These are phyloP conservation scores for Carex sylvatica DNA, from an alignment of 202 grass and related monocot genomes.

Conservation along the genomic window DNA sequence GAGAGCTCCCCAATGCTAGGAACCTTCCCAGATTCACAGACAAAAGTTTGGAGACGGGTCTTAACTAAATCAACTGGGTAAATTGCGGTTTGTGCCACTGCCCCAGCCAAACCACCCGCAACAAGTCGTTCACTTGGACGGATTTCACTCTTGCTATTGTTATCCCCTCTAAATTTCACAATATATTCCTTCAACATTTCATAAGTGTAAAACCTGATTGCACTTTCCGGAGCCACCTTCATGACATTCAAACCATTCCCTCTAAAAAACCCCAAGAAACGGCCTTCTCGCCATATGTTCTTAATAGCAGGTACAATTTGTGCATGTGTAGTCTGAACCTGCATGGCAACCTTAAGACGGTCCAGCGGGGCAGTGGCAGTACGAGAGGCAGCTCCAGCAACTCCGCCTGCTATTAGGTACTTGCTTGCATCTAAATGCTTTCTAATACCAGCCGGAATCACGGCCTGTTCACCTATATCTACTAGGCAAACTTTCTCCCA, in stretches of 20 bases:
- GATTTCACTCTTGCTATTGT: conserved; percentile 70
- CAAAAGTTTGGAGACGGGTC: conserved; percentile 79
- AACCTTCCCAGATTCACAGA: conserved; percentile 61
- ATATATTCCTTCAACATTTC: conserved; percentile 90
- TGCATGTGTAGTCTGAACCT: conserved; percentile 68
- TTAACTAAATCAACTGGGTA: conserved; percentile 95
- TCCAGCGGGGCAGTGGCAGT: conserved; percentile 91
- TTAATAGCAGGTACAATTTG: conserved; percentile 70
- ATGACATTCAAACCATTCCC: conserved; percentile 98
- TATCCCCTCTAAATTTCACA: conserved; percentile 73
- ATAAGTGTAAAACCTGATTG: conserved; percentile 91
- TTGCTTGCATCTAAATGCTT: conserved; percentile 82
- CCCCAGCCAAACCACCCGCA: conserved; percentile 91
- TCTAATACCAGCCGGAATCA: conserved; percentile 90
- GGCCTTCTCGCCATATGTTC: conserved; percentile 66
- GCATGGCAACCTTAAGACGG: conserved; percentile 94
- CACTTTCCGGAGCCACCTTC: conserved; percentile 96
- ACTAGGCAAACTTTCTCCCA: conserved; percentile 95
- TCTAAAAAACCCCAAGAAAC: conserved; percentile 84
- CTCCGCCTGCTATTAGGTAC: conserved; percentile 85
- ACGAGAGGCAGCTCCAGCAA: conserved; percentile 92
- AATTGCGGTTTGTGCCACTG: conserved; percentile 80
- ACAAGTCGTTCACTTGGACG: conserved; percentile 74
- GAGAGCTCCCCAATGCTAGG: conserved; percentile 68
- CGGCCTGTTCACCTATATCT: conserved; percentile 96